A percentile compares a stretch with the other conserved stretches of the same genome.
These are phyloP conservation scores for Fusarium napiforme DNA, from an alignment of 2,329 filamentous ascomycete species.

Conservation along the genomic window DNA sequence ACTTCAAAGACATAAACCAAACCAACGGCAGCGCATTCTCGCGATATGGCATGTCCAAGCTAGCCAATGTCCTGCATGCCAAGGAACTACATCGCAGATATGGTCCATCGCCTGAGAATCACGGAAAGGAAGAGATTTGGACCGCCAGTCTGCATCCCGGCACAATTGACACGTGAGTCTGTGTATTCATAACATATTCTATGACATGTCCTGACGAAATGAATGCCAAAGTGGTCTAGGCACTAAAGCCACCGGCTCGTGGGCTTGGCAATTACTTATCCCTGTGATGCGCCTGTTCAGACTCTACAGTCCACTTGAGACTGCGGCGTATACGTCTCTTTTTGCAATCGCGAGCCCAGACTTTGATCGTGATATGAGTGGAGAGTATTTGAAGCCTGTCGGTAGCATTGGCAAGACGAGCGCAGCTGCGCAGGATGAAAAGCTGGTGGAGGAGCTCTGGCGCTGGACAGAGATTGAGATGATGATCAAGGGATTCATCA, in stretches of 20 bases:
- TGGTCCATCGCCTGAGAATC: background rate
- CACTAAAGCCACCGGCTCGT: background rate
- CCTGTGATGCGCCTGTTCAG: background rate
- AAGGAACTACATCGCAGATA: slow-evolving; percentile 19
- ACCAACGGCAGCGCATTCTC: background rate
- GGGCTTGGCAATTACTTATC: background rate
- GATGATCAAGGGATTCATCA: background rate
- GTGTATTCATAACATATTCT: background rate
- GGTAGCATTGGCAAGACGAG: background rate
- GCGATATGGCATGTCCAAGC: slow-evolving; percentile 24
- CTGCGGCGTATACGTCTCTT: background rate
- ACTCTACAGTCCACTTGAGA: background rate
- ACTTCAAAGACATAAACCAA: slow-evolving; percentile 3
- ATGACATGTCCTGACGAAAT: background rate
- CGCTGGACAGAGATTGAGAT: background rate
- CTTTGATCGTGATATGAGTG: background rate
- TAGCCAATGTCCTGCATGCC: slow-evolving; percentile 26
- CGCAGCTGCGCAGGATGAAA: background rate
- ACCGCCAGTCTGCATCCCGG: slow-evolving; percentile 20
- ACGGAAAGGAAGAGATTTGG: slow-evolving; percentile 15
- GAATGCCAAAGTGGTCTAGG: background rate
- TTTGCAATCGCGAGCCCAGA: background rate
- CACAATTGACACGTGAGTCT: slow-evolving; percentile 1
- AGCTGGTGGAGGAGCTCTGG: background rate
- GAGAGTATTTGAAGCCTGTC: background rate